phyloP scores from a whole-genome alignment of 805 yeast genomes.

The Yamadazyma tumulicola region DNA sequence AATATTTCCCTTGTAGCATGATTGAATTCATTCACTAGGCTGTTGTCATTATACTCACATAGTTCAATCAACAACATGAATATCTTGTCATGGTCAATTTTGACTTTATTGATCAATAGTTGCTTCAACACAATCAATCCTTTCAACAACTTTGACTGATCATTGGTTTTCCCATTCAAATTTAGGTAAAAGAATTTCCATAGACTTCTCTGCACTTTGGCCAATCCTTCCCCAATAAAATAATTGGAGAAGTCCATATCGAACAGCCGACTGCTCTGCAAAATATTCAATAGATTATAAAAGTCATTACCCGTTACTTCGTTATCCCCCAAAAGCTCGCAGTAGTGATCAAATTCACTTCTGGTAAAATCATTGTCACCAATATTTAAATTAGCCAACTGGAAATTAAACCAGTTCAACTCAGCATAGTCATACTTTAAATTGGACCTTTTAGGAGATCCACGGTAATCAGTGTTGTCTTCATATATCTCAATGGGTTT shows the following conservation, averaged over 20 bases:
- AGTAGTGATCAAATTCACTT: conserved; percentile 7
- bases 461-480: conserved; percentile 26
- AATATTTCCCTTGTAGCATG: conserved; percentile 12
- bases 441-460: conserved; percentile 31
- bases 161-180: conserved; percentile 3
- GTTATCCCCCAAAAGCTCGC: conserved; percentile 7
- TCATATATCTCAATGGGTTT: conserved; percentile 39
- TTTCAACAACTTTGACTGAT: conserved; percentile 16
- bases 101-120: conserved; percentile 24
- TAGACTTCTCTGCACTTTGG: conserved; percentile 14
- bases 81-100: conserved; percentile 17
- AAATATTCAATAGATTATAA: conserved; percentile 10
- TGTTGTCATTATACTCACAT: conserved; percentile 13
- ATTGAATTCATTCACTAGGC: conserved; percentile 16
- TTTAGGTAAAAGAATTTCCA: conserved; percentile 13
- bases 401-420: conserved; percentile 39
- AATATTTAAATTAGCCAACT: conserved; percentile 19
- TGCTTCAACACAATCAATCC: conserved; percentile 38
- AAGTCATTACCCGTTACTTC: conserved; percentile 5
- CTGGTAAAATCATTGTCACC: conserved; percentile 3
- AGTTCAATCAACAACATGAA: conserved; percentile 23
- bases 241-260: conserved; percentile 16
- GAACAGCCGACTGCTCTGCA: conserved; percentile 14
- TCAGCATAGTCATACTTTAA: conserved; percentile 29
- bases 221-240: conserved; percentile 15